Evolutionary conservation across 352 stramenopile genomes (phyloP), one percentile per base, ranked within the genome.

Genomic region (Phytophthora brassicae): DNA sequence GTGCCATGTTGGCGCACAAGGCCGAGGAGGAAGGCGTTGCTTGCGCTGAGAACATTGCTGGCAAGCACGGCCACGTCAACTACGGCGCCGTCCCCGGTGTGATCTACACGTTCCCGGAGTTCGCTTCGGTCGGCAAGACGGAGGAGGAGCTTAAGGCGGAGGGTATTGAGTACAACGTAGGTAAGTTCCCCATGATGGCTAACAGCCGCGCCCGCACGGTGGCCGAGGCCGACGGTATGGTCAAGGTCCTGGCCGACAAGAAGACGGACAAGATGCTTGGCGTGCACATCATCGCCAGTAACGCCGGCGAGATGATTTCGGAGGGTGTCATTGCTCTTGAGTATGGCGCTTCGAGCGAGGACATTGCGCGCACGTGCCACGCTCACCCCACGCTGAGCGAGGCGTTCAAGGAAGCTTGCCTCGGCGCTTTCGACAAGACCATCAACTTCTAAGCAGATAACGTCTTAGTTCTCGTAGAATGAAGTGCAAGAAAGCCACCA

Each of bases 1-100:
- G 97, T 42, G 94, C 97, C 9, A 99, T 99, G 97, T 84, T 99
- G 36, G 97, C 97, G 16, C 97, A 99, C 92, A 99, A 99, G 85
- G 97, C 97, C 24, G 97, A 99, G 80, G 97, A 99, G 67, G 97
- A 99, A 72, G 97, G 97, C 23, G 98, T 99, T 68, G 96, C 96
- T n/a, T 95, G 86, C 53, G 95, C 97, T 13, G 97, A 99, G 81
- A 98, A 83, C 50, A 98, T 99, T 69, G 94, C 95, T 19, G 97
- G 97, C 68, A 96, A 94, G 70, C 92, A 97, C 59, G 97, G 97
- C 60, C 97, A 99, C 78, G 96, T 99, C 41, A 99, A 99, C 80
- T 99, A 99, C 77, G 92, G 98, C 77, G 95, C 94, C 23, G 99
- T 99, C 75, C 97, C 97, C 20, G 94, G 96, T 54, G 97, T 99